phyloP scores from a whole-genome alignment of 768 basidiomycete species.

The Roridomyces roridus region DNA sequence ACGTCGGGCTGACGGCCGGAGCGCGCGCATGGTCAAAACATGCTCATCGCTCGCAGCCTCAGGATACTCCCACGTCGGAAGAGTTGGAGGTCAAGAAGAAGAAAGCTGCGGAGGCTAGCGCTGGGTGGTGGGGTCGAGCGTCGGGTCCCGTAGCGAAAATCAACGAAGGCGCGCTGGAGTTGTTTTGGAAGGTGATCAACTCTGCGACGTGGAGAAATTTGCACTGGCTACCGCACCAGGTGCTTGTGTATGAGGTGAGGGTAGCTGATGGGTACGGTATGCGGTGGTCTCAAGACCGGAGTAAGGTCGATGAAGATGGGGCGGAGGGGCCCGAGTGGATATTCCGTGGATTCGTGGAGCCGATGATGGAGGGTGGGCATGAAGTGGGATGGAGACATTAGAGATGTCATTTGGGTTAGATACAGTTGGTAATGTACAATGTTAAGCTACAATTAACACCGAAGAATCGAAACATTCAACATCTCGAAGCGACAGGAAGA shows the following conservation, averaged over 20 bases:
- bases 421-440: too few species aligned
- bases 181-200: slow-evolving; percentile 62
- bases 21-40: slow-evolving; percentile 75
- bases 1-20: slow-evolving; percentile 57
- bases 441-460: too few species aligned
- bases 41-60: slow-evolving; percentile 55
- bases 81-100: too few species aligned
- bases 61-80: slow-evolving; percentile 6
- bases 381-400: slow-evolving; percentile 65
- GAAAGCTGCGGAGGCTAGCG: slow-evolving; percentile 14
- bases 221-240: slow-evolving; percentile 68
- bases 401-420: too few species aligned
- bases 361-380: slow-evolving; percentile 73
- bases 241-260: slow-evolving; percentile 67
- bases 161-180: slow-evolving; percentile 54
- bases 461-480: not conserved
- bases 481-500: too few species aligned
- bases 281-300: slow-evolving; percentile 65
- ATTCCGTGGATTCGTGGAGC: slow-evolving; percentile 71
- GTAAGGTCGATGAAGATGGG: slow-evolving; percentile 19
- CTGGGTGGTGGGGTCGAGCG: slow-evolving; percentile 67
- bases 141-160: slow-evolving; percentile 57
- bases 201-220: slow-evolving; percentile 65
- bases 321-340: slow-evolving; percentile 46
- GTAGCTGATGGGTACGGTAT: slow-evolving; percentile 69